Conservation (phyloP, 140 eudicot species). For the Flaveria floridana region DNA sequence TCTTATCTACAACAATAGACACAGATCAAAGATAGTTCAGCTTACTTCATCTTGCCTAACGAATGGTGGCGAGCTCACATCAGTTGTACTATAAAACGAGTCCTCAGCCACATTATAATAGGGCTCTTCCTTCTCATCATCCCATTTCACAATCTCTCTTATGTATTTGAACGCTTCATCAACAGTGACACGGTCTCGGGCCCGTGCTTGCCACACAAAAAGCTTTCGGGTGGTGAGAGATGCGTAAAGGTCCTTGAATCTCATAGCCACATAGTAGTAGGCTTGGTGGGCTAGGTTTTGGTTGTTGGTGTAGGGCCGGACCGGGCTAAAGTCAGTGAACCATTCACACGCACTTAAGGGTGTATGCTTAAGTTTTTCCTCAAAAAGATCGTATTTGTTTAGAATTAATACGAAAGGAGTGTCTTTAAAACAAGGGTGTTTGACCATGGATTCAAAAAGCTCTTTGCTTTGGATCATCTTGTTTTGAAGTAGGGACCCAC, state of each 20-base stretch:
- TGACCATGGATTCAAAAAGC: conserved; percentile 73
- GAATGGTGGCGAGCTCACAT: conserved; percentile 79
- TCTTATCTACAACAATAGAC: conserved; percentile 39
- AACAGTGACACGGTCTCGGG: conserved; percentile 76
- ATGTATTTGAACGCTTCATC: conserved; percentile 90
- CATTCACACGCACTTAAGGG: conserved; percentile 77
- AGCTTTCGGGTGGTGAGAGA: conserved; percentile 73
- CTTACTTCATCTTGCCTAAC: conserved; percentile 45
- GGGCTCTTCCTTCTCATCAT: conserved; percentile 79
- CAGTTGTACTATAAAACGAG: conserved; percentile 94
- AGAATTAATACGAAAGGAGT: conserved; percentile 77
- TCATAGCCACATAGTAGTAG: conserved; percentile 87
- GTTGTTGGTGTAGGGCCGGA: conserved; percentile 67
- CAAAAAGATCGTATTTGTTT: conserved; percentile 90
- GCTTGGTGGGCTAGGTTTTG: conserved; percentile 93
- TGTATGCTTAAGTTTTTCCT: conserved; percentile 62
- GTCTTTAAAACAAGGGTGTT: conserved; percentile 94
- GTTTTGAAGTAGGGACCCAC: conserved; percentile 62
- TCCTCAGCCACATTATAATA: conserved; percentile 57
- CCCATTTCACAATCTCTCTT: conserved; percentile 94
- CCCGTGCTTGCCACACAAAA: conserved; percentile 88
- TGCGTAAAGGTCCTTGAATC: conserved; percentile 81
- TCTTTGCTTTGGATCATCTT: conserved; percentile 89
- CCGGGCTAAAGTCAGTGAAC: conserved; percentile 86
- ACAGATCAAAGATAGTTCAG: conserved; percentile 16